phyloP scores from a whole-genome alignment of 257 asterid species.

The Gardenia jasminoides region DNA sequence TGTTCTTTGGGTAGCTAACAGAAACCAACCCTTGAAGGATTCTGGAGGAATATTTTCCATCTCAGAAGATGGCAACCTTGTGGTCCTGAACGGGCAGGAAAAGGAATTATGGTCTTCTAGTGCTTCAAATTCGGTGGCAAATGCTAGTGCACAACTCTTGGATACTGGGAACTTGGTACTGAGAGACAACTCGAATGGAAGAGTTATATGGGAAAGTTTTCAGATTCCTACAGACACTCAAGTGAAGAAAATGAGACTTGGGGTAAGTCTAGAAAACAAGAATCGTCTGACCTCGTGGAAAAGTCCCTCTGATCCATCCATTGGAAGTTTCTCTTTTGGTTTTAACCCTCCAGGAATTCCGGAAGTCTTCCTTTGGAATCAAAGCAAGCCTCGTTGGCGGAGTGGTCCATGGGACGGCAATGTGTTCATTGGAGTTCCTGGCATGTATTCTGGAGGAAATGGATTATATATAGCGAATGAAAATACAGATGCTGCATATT shows the following conservation, averaged over 20 bases:
- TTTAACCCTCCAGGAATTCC: slow-evolving; percentile 27
- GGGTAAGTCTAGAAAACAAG: too few relatives aligned
- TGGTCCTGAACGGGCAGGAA: slow-evolving; percentile 23
- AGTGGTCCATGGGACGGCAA: slow-evolving; percentile 43
- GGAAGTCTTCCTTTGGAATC: slow-evolving; percentile 34
- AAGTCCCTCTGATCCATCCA: slow-evolving; percentile 38
- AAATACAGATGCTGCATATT: too few relatives aligned
- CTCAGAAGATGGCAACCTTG: slow-evolving; percentile 36
- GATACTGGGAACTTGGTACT: slow-evolving; percentile 54
- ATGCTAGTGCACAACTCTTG: slow-evolving; percentile 37
- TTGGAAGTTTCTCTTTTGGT: slow-evolving; percentile 37
- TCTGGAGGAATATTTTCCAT: slow-evolving; percentile 28
- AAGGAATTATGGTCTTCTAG: slow-evolving; percentile 47
- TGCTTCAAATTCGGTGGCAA: slow-evolving; percentile 11
- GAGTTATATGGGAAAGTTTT: slow-evolving; percentile 50
- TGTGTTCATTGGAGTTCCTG: slow-evolving; percentile 18
- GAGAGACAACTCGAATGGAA: slow-evolving; percentile 25
- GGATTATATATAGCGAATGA: slow-evolving; percentile 5
- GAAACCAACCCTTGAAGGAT: slow-evolving; percentile 37
- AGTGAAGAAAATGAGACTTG: too few relatives aligned
- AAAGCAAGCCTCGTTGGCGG: slow-evolving; percentile 36
- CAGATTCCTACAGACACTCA: neutral
- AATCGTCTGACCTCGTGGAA: slow-evolving; percentile 39
- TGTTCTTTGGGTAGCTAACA: slow-evolving; percentile 57
- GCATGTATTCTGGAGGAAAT: slow-evolving; percentile 10